phyloP scores from a whole-genome alignment of 306 rosid genomes.

The Quercus rubra region DNA sequence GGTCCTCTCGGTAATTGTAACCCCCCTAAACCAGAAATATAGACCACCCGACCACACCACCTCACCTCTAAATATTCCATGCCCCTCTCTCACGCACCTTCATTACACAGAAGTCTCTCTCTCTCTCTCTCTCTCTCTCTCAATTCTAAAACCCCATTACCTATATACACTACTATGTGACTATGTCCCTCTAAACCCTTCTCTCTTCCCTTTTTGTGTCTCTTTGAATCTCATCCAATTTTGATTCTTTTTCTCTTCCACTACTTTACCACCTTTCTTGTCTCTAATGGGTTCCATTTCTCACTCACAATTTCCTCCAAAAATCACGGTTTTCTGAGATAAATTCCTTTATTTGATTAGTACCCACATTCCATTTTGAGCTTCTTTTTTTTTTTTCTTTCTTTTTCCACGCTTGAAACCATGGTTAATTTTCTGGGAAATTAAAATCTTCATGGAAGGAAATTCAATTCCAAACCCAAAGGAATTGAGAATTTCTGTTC shows the following conservation, averaged over 20 bases:
- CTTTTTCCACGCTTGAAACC: no score
- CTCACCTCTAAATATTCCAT: constrained; percentile 30
- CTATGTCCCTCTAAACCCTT: neutral
- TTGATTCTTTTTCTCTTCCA: constrained; percentile 2
- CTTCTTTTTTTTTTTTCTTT: no score
- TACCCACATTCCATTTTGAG: no score
- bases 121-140: neutral
- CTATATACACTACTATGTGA: neutral
- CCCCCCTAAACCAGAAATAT: neutral
- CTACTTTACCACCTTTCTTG: constrained; percentile 1
- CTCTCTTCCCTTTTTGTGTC: neutral
- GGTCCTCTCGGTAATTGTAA: constrained; percentile 46
- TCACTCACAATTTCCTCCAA: constrained; percentile 5
- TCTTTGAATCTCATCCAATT: constrained; percentile 28
- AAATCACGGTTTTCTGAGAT: constrained; percentile 6
- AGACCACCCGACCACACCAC: constrained; percentile 34
- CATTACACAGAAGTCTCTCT: constrained; percentile 25
- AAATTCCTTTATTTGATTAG: neutral
- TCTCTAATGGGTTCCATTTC: constrained; percentile 33
- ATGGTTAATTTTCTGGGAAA: no score
- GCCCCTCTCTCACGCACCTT: constrained; percentile 29
- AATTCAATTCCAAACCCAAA: constrained; percentile 5
- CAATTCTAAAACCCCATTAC: neutral
- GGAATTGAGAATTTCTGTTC: constrained; percentile 24
- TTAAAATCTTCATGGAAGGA: constrained; percentile 27